Evolutionary conservation across 2,329 filamentous ascomycete genomes (phyloP).

Genomic region (Graphium sp.): DNA sequence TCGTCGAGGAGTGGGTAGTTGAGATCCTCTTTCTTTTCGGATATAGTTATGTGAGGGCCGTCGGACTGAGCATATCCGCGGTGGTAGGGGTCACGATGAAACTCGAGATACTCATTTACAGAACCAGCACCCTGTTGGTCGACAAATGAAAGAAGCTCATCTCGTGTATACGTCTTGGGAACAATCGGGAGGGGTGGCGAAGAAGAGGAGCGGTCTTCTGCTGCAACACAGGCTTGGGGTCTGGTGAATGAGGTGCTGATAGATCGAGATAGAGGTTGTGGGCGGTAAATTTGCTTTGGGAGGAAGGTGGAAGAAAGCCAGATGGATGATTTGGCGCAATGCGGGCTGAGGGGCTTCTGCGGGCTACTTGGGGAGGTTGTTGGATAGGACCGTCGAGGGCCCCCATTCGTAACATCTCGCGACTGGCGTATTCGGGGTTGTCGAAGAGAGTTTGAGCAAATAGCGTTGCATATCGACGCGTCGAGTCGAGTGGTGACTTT

Average conservation of each 20-base stretch:
- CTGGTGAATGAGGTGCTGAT: conserved; percentile 11
- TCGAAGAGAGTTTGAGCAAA: conserved; percentile 18
- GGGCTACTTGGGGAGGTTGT: conserved; percentile 1
- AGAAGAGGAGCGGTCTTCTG: conserved; percentile 6
- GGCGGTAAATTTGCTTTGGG: conserved; percentile 6
- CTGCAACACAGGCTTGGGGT: conserved; percentile 9
- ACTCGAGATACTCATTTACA: conserved; percentile 35
- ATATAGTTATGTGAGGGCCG: conserved; percentile 29
- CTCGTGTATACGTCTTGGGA: conserved; percentile 9
- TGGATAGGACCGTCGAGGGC: background rate
- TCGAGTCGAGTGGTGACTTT: conserved; percentile 42
- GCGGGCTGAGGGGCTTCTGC: background rate
- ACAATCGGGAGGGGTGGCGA: conserved; percentile 6
- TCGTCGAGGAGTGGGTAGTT: conserved; percentile 26
- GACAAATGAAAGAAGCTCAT: conserved; percentile 35
- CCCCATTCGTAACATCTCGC: background rate
- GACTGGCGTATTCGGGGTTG: conserved; percentile 2
- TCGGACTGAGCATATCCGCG: conserved; percentile 34
- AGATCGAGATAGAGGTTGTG: conserved; percentile 7
- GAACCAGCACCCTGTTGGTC: conserved; percentile 27
- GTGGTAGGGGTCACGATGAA: conserved; percentile 33
- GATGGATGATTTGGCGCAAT: conserved; percentile 5
- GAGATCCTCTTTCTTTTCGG: conserved; percentile 29
- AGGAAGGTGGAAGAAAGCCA: conserved; percentile 25
- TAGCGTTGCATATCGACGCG: conserved; percentile 40